These are phyloP conservation scores for Aeminium ludgeri DNA, from an alignment of 495 filamentous ascomycete genomes.

Conservation along the genomic window DNA sequence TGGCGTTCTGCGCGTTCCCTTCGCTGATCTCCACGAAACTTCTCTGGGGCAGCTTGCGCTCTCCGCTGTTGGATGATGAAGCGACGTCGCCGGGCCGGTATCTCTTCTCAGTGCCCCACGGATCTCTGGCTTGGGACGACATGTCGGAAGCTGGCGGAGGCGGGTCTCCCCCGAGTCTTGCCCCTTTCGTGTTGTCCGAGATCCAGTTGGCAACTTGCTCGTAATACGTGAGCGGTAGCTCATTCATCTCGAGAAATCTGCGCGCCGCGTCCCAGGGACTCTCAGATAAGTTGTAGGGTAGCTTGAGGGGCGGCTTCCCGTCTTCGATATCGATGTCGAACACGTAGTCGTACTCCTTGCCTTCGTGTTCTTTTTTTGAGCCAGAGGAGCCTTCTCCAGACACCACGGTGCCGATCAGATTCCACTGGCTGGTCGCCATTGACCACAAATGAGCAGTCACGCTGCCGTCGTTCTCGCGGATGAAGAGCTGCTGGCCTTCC, in stretches of 20 bases:
- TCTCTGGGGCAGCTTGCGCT: slow-evolving; percentile 11
- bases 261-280: slow-evolving; percentile 86
- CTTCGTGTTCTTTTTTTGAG: slow-evolving; percentile 52
- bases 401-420: slow-evolving; percentile 74
- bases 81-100: slow-evolving; percentile 54
- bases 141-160: slow-evolving; percentile 10
- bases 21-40: slow-evolving; percentile 8
- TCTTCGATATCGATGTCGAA: slow-evolving; percentile 98
- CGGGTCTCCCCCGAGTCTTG: slow-evolving; percentile 42
- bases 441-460: slow-evolving; percentile 35
- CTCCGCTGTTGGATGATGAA: background rate
- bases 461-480: slow-evolving; percentile 59
- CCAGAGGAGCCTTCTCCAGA: slow-evolving; percentile 72
- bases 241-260: slow-evolving; percentile 82
- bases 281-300: slow-evolving; percentile 82
- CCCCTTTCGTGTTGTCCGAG: slow-evolving; percentile 69
- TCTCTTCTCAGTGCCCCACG: slow-evolving; percentile 59
- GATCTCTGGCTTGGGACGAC: slow-evolving; percentile 36
- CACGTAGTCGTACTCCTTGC: slow-evolving; percentile 91
- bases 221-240: slow-evolving; percentile 74
- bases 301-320: slow-evolving; percentile 79
- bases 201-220: slow-evolving; percentile 95
- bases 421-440: slow-evolving; percentile 47
- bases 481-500: slow-evolving; percentile 88
- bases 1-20: slow-evolving; percentile 15